Evolutionary conservation across 441 rosid genomes (phyloP).

Genomic region (Pelargonium citronellum): DNA sequence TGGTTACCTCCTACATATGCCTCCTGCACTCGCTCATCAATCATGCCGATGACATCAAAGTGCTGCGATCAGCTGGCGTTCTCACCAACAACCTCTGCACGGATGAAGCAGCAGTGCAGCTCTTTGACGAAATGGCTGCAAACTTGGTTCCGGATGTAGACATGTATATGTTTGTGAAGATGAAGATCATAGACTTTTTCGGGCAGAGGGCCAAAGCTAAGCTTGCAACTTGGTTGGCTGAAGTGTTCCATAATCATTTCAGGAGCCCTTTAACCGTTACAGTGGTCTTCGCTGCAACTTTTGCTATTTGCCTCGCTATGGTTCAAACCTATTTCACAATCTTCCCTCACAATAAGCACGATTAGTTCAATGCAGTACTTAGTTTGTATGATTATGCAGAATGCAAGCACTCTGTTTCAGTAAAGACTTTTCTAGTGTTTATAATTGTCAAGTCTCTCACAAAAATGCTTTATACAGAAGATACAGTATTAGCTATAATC

Average conservation of each 20-base stretch:
- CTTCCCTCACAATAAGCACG: neutral
- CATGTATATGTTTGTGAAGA: slow-evolving; percentile 1
- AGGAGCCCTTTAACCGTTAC: neutral
- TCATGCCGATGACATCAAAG: slow-evolving; percentile 20
- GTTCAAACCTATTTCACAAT: neutral
- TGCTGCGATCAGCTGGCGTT: slow-evolving; percentile 11
- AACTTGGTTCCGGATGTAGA: neutral
- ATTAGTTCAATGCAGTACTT: neutral
- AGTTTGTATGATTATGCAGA: neutral
- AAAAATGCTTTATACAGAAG: no score
- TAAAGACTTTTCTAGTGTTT: no score
- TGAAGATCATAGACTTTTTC: neutral
- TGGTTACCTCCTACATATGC: slow-evolving; percentile 23
- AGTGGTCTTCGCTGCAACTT: neutral
- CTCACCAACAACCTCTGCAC: neutral
- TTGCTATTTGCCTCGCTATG: neutral
- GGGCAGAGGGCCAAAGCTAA: neutral
- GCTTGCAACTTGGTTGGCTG: neutral
- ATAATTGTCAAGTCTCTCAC: no score
- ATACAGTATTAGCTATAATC: neutral
- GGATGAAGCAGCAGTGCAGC: slow-evolving; percentile 21
- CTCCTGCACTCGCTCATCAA: slow-evolving; percentile 26
- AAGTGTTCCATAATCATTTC: neutral
- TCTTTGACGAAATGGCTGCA: slow-evolving; percentile 11
- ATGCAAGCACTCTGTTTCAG: neutral